Evolutionary conservation across 1,139 yeast species (phyloP).

Genomic region (Sugiyamaella sp.): DNA sequence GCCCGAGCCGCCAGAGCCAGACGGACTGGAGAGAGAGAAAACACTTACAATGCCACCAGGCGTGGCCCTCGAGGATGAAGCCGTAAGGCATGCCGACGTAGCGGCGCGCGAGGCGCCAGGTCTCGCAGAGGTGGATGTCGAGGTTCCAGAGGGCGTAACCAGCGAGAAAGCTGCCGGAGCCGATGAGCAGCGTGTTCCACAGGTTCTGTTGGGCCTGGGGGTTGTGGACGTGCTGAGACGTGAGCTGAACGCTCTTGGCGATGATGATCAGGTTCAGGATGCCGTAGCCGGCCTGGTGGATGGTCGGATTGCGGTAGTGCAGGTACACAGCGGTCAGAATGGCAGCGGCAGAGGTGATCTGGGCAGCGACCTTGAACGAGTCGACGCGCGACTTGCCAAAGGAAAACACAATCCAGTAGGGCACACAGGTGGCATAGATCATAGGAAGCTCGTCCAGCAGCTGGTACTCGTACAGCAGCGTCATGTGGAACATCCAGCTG

Average conservation of each 20-base stretch:
- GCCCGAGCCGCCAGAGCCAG: slow-evolving; percentile 9
- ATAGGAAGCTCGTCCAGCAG: slow-evolving; percentile 93
- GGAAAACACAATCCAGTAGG: slow-evolving; percentile 86
- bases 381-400: slow-evolving; percentile 52
- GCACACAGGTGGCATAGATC: slow-evolving; percentile 96
- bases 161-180: slow-evolving; percentile 62
- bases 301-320: slow-evolving; percentile 74
- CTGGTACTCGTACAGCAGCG: slow-evolving; percentile 84
- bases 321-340: slow-evolving; percentile 63
- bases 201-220: slow-evolving; percentile 51
- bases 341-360: slow-evolving; percentile 51
- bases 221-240: slow-evolving; percentile 56
- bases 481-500: slow-evolving; percentile 95
- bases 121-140: slow-evolving; percentile 79
- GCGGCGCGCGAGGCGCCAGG: slow-evolving; percentile 65
- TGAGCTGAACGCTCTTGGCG: slow-evolving; percentile 54
- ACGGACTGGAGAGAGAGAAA: too few relatives aligned
- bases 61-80: slow-evolving; percentile 85
- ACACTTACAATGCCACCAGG: slow-evolving; percentile 83
- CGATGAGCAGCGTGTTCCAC: slow-evolving; percentile 57
- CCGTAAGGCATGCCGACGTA: slow-evolving; percentile 86
- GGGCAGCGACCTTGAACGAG: slow-evolving; percentile 42
- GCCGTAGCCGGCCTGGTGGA: slow-evolving; percentile 83
- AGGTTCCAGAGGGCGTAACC: slow-evolving; percentile 86
- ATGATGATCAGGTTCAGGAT: slow-evolving; percentile 64